Evolutionary conservation across 768 basidiomycete genomes (phyloP).

Genomic region (Mycena chlorophos): DNA sequence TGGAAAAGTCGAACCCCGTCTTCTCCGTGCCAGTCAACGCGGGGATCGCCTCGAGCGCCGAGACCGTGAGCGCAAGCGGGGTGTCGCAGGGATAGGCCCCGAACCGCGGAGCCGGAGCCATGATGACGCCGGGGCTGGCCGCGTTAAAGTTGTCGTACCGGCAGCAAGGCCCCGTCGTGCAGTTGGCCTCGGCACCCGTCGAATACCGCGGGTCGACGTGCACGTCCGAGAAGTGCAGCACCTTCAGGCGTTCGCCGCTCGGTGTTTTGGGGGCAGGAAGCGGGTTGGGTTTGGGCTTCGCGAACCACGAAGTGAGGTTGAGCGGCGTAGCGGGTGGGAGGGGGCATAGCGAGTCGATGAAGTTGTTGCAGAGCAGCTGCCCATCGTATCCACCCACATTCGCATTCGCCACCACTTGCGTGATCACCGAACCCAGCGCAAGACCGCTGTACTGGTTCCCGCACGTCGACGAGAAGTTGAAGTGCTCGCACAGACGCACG

Average conservation of each 20-base stretch:
- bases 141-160: conserved; percentile 52
- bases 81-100: conserved; percentile 68
- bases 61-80: conserved; percentile 57
- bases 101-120: conserved; percentile 66
- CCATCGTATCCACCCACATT: conserved; percentile 75
- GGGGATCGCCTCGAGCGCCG: conserved; percentile 69
- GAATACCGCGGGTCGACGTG: conserved; percentile 75
- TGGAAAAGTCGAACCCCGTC: conserved; percentile 61
- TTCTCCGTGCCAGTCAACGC: conserved; percentile 58
- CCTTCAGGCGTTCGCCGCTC: conserved; percentile 67
- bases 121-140: conserved; percentile 47
- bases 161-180: conserved; percentile 67
- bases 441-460: conserved; percentile 45
- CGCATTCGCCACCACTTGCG: conserved; percentile 71
- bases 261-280: conserved; percentile 57
- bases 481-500: conserved; percentile 59
- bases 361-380: conserved; percentile 46
- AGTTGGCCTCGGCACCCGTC: conserved; percentile 72
- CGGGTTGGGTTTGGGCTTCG: conserved; percentile 73
- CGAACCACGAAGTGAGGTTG: conserved; percentile 68
- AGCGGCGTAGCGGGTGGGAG: conserved; percentile 58
- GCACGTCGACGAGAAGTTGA: conserved; percentile 55
- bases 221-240: conserved; percentile 75
- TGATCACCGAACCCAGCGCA: conserved; percentile 58
- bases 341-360: conserved; percentile 40